phyloP scores from a whole-genome alignment of 164 flowering plant species.

The Aristolochia californica region DNA sequence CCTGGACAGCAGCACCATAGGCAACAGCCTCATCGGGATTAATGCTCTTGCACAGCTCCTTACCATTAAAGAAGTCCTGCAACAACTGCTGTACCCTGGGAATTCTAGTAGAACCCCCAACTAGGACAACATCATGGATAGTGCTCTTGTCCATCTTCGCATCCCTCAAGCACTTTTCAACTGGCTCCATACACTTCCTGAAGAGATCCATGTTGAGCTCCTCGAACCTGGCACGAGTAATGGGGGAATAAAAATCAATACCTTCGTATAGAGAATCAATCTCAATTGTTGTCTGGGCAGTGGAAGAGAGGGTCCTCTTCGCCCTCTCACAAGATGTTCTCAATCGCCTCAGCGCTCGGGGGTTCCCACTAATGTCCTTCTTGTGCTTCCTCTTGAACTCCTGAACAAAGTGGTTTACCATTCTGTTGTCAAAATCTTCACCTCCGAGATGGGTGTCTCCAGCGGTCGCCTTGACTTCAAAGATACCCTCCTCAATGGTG shows the following conservation, averaged over 20 bases:
- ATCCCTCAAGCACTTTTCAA: slow-evolving; percentile 29
- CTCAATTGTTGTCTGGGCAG: slow-evolving; percentile 28
- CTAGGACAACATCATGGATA: slow-evolving; percentile 35
- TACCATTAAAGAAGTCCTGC: slow-evolving; percentile 29
- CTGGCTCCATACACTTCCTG: slow-evolving; percentile 30
- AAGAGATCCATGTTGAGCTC: slow-evolving; percentile 31
- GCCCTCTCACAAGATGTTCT: slow-evolving; percentile 28
- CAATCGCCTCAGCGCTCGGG: slow-evolving; percentile 25
- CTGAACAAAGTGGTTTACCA: slow-evolving; percentile 32
- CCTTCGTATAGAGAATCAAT: slow-evolving; percentile 34
- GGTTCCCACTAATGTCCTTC: slow-evolving; percentile 24
- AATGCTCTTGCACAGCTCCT: slow-evolving; percentile 23
- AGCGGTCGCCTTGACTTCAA: slow-evolving; percentile 35
- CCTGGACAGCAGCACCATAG: slow-evolving; percentile 42
- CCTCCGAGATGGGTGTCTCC: slow-evolving; percentile 42
- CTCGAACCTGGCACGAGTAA: slow-evolving; percentile 27
- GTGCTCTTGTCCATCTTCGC: slow-evolving; percentile 30
- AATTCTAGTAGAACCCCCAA: slow-evolving; percentile 44
- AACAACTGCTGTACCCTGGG: slow-evolving; percentile 33
- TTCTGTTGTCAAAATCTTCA: slow-evolving; percentile 29
- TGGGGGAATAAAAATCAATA: slow-evolving; percentile 26
- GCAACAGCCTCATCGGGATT: slow-evolving; percentile 39
- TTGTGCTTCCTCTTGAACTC: slow-evolving; percentile 31
- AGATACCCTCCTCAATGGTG: slow-evolving; percentile 27
- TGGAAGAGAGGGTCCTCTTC: slow-evolving; percentile 26